Evolutionary conservation across 108 stramenopile genomes (phyloP).

Genomic region (Aureococcus anophagefferens): DNA sequence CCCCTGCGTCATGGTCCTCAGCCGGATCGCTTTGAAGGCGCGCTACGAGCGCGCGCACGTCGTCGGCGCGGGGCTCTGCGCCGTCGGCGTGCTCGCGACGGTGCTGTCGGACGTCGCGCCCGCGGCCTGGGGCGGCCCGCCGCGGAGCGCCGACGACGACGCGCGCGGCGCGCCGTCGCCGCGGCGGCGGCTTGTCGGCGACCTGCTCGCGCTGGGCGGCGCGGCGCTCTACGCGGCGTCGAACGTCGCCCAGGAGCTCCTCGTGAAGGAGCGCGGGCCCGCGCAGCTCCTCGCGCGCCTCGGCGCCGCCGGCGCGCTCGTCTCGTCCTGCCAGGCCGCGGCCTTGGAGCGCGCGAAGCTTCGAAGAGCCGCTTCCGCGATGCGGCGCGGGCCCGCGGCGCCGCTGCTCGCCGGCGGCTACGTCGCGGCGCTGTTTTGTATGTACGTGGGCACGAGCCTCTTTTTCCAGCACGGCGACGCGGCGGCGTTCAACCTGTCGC

Average conservation of each 20-base stretch:
- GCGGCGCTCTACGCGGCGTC: slow-evolving; percentile 70
- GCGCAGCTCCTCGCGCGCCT: slow-evolving; percentile 70
- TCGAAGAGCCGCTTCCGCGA: too few species aligned
- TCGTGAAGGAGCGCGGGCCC: slow-evolving; percentile 33
- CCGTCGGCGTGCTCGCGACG: slow-evolving; percentile 65
- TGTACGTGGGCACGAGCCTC: slow-evolving; percentile 49
- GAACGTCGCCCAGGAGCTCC: slow-evolving; percentile 67
- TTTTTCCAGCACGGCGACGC: slow-evolving; percentile 60
- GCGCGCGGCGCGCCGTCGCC: not conserved
- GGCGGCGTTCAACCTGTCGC: slow-evolving; percentile 52
- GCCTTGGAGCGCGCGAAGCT: slow-evolving; percentile 41
- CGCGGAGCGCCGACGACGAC: too few species aligned
- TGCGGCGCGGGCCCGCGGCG: slow-evolving; percentile 10
- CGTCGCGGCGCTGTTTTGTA: slow-evolving; percentile 33
- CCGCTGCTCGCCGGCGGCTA: slow-evolving; percentile 43
- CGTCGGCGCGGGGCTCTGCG: slow-evolving; percentile 64
- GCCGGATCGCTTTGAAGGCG: slow-evolving; percentile 52
- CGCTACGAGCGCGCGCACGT: slow-evolving; percentile 59
- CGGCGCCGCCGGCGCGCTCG: slow-evolving; percentile 65
- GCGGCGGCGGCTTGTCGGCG: slow-evolving; percentile 41
- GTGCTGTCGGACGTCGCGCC: slow-evolving; percentile 52
- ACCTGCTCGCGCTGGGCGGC: slow-evolving; percentile 70
- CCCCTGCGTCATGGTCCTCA: slow-evolving; percentile 80
- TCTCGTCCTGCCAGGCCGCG: slow-evolving; percentile 54
- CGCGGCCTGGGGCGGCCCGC: not conserved